phyloP scores from a whole-genome alignment of 1,139 yeast species.

The Suhomyces bokatorum region DNA sequence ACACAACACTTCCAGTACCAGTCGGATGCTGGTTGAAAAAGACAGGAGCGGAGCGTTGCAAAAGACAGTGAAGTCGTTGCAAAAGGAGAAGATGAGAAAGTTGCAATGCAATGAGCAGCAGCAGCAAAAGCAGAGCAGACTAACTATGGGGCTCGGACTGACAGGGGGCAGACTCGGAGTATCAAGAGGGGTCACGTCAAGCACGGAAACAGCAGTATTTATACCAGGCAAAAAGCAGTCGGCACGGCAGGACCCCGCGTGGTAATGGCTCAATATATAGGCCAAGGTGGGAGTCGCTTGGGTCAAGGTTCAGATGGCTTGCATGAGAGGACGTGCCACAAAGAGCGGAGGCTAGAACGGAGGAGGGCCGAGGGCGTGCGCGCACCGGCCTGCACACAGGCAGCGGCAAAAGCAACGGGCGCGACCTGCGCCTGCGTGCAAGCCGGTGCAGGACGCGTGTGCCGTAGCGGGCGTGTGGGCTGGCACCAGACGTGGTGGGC shows the following conservation, averaged over 20 bases:
- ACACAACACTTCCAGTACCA: too few relatives aligned
- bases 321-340: constrained; percentile 9
- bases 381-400: not conserved
- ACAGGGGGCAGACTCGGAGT: too few relatives aligned
- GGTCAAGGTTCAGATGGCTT: constrained; percentile 11
- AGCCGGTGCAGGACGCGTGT: not conserved
- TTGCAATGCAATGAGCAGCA: too few relatives aligned
- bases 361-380: not conserved
- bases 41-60: too few relatives aligned
- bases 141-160: too few relatives aligned
- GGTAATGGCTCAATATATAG: constrained; percentile 6
- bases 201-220: not conserved
- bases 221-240: not conserved
- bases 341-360: constrained; percentile 10
- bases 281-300: not conserved
- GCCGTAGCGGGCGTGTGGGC: not conserved
- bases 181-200: too few relatives aligned
- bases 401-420: not conserved
- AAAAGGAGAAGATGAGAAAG: too few relatives aligned
- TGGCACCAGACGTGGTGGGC: too few relatives aligned
- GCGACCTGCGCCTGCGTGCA: too few relatives aligned
- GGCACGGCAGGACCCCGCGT: constrained; percentile 1
- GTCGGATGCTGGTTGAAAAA: too few relatives aligned
- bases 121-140: too few relatives aligned
- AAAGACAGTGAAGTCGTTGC: too few relatives aligned